A percentile compares a stretch with the other conserved stretches of the same genome.
These are phyloP conservation scores for Wickerhamiella qilinensis DNA, from an alignment of 805 yeast species.

Conservation along the genomic window DNA sequence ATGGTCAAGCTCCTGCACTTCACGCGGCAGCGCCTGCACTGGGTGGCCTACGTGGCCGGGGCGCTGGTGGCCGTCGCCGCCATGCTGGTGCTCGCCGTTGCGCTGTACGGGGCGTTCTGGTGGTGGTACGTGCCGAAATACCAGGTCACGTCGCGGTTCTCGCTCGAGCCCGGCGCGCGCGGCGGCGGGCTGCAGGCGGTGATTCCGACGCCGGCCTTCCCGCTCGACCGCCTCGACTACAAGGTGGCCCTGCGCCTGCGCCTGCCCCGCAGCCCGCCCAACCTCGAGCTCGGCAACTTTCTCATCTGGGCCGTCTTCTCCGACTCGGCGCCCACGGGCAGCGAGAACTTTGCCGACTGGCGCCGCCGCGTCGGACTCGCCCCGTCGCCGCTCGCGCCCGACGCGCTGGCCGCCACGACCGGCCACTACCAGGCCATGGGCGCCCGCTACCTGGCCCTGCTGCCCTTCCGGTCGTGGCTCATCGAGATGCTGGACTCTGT, in stretches of 20 bases:
- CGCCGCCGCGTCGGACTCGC: background rate
- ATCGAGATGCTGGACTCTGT: constrained; percentile 17
- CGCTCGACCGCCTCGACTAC: constrained; percentile 15
- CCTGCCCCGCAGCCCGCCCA: constrained; percentile 19
- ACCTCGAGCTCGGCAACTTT: constrained; percentile 21
- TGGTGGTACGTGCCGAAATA: background rate
- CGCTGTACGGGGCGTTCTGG: background rate
- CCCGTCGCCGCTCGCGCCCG: background rate
- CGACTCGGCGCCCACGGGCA: constrained; percentile 5
- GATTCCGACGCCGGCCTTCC: constrained; percentile 2
- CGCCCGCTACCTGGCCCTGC: constrained; percentile 16
- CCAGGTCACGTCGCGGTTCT: background rate
- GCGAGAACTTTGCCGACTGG: constrained; percentile 7
- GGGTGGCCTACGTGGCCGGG: background rate
- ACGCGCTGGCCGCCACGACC: constrained; percentile 2
- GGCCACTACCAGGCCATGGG: constrained; percentile 1
- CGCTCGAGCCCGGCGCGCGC: background rate
- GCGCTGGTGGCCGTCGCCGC: background rate
- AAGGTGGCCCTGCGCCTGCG: constrained; percentile 15
- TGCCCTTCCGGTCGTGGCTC: constrained; percentile 18
- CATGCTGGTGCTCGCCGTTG: background rate
- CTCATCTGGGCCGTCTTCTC: constrained; percentile 14
- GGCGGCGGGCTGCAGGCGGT: background rate
- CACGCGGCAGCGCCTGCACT: background rate
- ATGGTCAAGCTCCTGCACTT: too few species aligned